Evolutionary conservation across 2,329 filamentous ascomycete species (phyloP), one percentile per base, ranked within the genome.

Genomic region (Fusarium transvaalense): DNA sequence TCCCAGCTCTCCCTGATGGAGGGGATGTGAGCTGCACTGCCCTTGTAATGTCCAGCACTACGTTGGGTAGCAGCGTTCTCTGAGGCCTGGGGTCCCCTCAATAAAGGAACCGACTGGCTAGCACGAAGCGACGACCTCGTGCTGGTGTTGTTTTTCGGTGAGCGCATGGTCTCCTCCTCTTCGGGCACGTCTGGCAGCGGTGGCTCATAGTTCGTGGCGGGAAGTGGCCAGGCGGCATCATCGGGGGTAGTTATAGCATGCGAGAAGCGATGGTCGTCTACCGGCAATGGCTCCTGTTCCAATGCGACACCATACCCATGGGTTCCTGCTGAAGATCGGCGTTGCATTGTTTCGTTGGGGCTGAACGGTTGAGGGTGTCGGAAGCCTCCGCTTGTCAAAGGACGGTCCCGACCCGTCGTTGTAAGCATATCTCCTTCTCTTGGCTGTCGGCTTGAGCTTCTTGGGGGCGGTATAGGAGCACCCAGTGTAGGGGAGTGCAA

Each of bases 181-280:
- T 90, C 88, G 1, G 88, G 86, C 6, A 90, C 88, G 69, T 89
- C 85, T 8, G 87, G 82, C 19, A 91, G 78, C 21, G 82, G 78
- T 14, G 74, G 78, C 54, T 84, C 83, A 61, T 79, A 83, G 12
- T 71, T 59, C 15, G 56, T 65, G 19, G 56, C 72, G 9, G 73
- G 66, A 25, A 80, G 71, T 15, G 75, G 83, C 83, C 83, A 85
- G 54, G 83, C 80, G 17, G 74, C 71, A 47, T 82, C 79, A 31
- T 81, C 80, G 8, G 80, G 71, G 23, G 80, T 82, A 23, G 82
- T 80, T 37, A 83, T 74, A 25, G 82, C 80, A 68, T 82, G 82
- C 27, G 76, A 76, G 63, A 74, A 74, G 34, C 72, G 66, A 54
- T 64, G 50, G 13, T 72, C 69, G 14, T 67, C 62, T 6, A 71